Evolutionary conservation across 164 flowering plant genomes (phyloP).

Genomic region (Echeveria elegans): DNA sequence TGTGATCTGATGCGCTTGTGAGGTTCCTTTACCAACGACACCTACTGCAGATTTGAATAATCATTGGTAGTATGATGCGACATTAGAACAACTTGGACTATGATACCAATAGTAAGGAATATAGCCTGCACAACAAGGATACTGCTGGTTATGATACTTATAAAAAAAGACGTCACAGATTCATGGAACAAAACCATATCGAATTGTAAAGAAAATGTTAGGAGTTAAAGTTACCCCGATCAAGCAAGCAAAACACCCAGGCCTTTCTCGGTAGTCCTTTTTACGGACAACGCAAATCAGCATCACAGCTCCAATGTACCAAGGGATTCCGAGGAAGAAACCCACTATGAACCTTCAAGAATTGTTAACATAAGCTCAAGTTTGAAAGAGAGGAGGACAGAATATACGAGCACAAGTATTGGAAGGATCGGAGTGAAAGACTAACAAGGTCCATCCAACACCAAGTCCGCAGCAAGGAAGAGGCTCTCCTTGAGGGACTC

Average conservation of each 20-base stretch:
- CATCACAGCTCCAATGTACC: not conserved
- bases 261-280: slow-evolving; percentile 5
- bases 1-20: too few species aligned
- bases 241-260: slow-evolving; percentile 1
- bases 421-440: not conserved
- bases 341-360: slow-evolving; percentile 4
- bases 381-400: not conserved
- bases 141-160: not conserved
- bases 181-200: not conserved
- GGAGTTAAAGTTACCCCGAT: not conserved
- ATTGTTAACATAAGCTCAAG: not conserved
- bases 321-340: not conserved
- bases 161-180: not conserved
- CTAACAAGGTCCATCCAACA: not conserved
- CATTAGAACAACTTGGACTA: not conserved
- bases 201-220: not conserved
- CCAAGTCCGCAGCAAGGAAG: slow-evolving; percentile 6
- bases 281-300: not conserved
- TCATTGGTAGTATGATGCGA: too few species aligned
- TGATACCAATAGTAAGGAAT: not conserved
- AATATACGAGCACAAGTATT: not conserved
- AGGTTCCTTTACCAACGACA: too few species aligned
- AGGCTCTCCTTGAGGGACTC: not conserved
- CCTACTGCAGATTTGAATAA: not conserved
- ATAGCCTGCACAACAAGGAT: not conserved